A percentile compares a stretch with the other conserved stretches of the same genome.
Conservation (phyloP, 1,284 basidiomycete species). For the Rhodotorula sp. region DNA sequence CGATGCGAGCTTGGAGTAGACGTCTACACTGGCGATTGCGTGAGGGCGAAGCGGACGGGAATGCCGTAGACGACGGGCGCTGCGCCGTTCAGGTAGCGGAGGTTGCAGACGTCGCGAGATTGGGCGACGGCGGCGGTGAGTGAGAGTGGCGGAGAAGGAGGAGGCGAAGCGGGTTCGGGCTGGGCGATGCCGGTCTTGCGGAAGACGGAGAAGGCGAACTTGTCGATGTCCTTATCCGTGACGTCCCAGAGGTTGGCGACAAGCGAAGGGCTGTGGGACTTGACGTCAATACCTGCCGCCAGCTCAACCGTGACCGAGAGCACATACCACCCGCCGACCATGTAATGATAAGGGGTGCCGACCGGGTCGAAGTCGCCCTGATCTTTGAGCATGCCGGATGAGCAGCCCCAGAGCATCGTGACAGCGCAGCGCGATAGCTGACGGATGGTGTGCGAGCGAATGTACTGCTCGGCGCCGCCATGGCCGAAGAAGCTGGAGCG, state of each 20-base stretch:
- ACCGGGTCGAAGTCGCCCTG: slow-evolving; percentile 90
- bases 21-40: background rate
- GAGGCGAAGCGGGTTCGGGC: background rate
- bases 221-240: slow-evolving; percentile 95
- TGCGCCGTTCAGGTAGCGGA: slow-evolving; percentile 93
- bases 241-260: slow-evolving; percentile 98
- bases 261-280: slow-evolving; percentile 68
- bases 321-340: slow-evolving; percentile 89
- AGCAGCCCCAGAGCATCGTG: slow-evolving; percentile 99
- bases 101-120: slow-evolving; percentile 75
- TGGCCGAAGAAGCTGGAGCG: slow-evolving; percentile 86
- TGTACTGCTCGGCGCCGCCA: slow-evolving; percentile 91
- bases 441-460: slow-evolving; percentile 78
- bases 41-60: slow-evolving; percentile 54
- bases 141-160: background rate
- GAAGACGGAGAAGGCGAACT: slow-evolving; percentile 80
- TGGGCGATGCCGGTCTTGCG: slow-evolving; percentile 63
- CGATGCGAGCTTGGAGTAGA: background rate
- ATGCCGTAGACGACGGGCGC: slow-evolving; percentile 93
- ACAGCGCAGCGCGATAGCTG: slow-evolving; percentile 78
- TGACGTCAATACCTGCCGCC: background rate
- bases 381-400: slow-evolving; percentile 79
- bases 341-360: slow-evolving; percentile 90
- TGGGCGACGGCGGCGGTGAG: slow-evolving; percentile 74
- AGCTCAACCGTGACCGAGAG: too few relatives aligned